phyloP scores from a whole-genome alignment of 805 yeast genomes.

The Wickerhamomyces strasburgensis region DNA sequence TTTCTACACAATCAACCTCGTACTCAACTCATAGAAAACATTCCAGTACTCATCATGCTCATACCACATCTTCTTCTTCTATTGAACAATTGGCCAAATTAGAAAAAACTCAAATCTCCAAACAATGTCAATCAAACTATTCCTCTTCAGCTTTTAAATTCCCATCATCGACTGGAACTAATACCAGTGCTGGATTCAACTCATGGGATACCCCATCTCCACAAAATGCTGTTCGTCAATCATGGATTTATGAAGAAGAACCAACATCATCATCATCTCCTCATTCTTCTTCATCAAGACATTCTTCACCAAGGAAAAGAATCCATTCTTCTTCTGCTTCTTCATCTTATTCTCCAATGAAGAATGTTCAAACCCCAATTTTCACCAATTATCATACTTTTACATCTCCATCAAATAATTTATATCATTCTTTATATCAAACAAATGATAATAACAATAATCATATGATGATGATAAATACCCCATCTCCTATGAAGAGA shows the following conservation, averaged over 20 bases:
- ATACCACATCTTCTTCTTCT: conserved; percentile 15
- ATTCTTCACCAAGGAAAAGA: too few relatives aligned
- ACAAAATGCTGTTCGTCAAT: conserved; percentile 19
- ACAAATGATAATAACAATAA: not conserved
- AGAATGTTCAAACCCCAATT: conserved; percentile 1
- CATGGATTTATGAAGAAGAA: conserved; percentile 22
- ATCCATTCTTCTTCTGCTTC: too few relatives aligned
- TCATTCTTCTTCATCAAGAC: too few relatives aligned
- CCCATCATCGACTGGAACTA: too few relatives aligned
- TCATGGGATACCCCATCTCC: conserved; percentile 25
- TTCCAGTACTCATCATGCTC: conserved; percentile 8
- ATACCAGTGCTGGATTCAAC: too few relatives aligned
- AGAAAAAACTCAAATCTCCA: conserved; percentile 20
- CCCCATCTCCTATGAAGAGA: not conserved
- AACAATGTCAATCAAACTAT: conserved; percentile 17
- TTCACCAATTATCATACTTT: too few relatives aligned
- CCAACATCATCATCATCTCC: conserved; percentile 12
- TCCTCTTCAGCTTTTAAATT: conserved; percentile 3
- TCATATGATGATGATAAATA: not conserved
- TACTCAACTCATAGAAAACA: conserved; percentile 11
- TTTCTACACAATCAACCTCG: conserved; percentile 23
- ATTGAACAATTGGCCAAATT: conserved; percentile 20
- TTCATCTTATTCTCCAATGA: conserved; percentile 6
- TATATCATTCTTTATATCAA: not conserved
- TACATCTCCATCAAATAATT: not conserved